These are phyloP conservation scores for Moesziomyces globuligerus DNA, from an alignment of 1,284 basidiomycete genomes.

Conservation along the genomic window DNA sequence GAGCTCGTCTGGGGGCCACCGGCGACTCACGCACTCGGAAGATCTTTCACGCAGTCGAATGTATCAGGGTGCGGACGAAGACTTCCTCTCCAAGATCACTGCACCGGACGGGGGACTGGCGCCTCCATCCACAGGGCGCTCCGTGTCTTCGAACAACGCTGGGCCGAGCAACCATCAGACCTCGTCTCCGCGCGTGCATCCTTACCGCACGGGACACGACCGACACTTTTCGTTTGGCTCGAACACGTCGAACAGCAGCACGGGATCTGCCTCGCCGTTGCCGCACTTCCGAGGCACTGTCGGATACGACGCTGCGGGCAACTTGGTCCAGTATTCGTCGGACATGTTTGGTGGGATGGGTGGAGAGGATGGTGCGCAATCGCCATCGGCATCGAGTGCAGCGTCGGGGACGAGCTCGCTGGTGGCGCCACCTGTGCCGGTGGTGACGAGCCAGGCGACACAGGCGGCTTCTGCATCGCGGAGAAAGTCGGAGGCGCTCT, in stretches of 20 bases:
- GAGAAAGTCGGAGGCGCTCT: conserved; percentile 87
- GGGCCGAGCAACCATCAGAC: conserved; percentile 18
- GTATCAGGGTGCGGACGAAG: conserved; percentile 37
- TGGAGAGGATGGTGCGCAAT: conserved; percentile 19
- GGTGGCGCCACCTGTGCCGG: conserved; percentile 41
- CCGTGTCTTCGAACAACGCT: conserved; percentile 27
- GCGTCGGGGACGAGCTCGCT: conserved; percentile 36
- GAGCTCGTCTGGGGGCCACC: conserved; percentile 36
- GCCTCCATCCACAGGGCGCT: conserved; percentile 44
- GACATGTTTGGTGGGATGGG: conserved; percentile 12
- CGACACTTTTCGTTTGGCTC: conserved; percentile 53
- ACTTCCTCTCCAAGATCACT: conserved; percentile 56
- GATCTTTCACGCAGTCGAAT: conserved; percentile 50
- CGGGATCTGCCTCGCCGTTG: conserved; percentile 31
- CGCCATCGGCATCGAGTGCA: conserved; percentile 24
- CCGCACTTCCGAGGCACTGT: conserved; percentile 28
- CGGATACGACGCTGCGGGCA: conserved; percentile 23
- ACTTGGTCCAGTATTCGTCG: conserved; percentile 32
- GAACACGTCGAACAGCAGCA: conserved; percentile 43
- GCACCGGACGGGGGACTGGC: conserved; percentile 57
- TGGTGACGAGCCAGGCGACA: conserved; percentile 90
- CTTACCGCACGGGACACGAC: conserved; percentile 47
- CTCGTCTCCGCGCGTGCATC: conserved; percentile 33
- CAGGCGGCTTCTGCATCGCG: conserved; percentile 89
- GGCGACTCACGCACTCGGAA: conserved; percentile 51